Percentiles rank a stretch among this genome's conserved stretches.
These are phyloP conservation scores for Metschnikowia drakensbergensis DNA, from an alignment of 805 yeast species.

Conservation along the genomic window DNA sequence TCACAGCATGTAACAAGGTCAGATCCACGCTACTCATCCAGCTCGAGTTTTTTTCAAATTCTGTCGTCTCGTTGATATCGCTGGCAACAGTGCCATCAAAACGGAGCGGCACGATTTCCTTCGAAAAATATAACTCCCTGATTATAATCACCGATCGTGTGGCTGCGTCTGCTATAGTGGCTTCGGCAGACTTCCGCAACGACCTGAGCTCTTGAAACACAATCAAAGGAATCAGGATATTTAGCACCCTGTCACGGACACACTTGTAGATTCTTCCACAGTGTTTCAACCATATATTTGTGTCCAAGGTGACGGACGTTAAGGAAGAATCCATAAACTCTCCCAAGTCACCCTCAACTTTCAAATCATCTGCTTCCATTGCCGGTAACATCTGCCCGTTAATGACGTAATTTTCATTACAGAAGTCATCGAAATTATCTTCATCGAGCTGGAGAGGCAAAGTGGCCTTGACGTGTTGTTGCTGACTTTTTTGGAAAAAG, in stretches of 20 bases:
- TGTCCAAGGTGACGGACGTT: conserved; percentile 64
- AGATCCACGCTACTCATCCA: conserved; percentile 76
- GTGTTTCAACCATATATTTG: conserved; percentile 77
- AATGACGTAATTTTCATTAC: conserved; percentile 21
- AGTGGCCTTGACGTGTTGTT: conserved; percentile 6
- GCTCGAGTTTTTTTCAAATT: conserved; percentile 66
- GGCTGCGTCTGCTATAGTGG: conserved; percentile 73
- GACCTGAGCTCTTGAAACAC: conserved; percentile 77
- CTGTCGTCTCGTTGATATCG: conserved; percentile 66
- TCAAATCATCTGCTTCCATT: conserved; percentile 10
- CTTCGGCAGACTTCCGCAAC: conserved; percentile 65
- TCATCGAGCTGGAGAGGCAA: conserved; percentile 7
- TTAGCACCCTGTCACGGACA: conserved; percentile 55
- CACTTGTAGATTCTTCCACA: conserved; percentile 74
- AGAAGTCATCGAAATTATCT: conserved; percentile 21
- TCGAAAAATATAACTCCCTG: conserved; percentile 58
- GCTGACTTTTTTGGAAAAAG: conserved; percentile 10
- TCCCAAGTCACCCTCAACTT: conserved; percentile 49
- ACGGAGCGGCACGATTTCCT: conserved; percentile 54
- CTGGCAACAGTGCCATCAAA: conserved; percentile 68
- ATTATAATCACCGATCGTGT: conserved; percentile 74
- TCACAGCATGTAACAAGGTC: conserved; percentile 52
- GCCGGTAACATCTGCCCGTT: conserved; percentile 20
- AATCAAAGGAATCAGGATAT: conserved; percentile 63
- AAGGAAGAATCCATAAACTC: conserved; percentile 53